Evolutionary conservation across 495 filamentous ascomycete genomes (phyloP), one percentile per base, ranked within the genome.

Genomic region (Daldinia grandis): DNA sequence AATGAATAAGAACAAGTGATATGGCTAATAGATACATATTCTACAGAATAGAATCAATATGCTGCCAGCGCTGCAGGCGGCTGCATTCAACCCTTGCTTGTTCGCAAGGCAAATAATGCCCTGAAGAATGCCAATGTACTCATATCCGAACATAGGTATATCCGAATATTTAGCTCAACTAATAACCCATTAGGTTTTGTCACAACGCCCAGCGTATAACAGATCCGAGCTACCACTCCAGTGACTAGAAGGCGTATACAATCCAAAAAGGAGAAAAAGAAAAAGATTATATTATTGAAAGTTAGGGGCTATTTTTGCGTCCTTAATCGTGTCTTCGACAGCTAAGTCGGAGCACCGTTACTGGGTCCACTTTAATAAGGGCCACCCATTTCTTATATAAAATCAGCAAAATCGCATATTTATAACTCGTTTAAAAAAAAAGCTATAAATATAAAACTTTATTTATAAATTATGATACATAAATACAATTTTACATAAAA

Each of bases 231-330:
- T 25, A 15, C 21, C 24, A 28, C 25, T 15, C n/a, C 21, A 0
- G 25, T 17, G 27, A 2, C 21, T 21, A 10, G 53, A 15, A 21
- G 53, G 53, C 30, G 21, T 8, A 9, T 31, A 8, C 28, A 19
- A 56, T n/a, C n/a, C n/a, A n/a, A n/a, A n/a, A n/a, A n/a, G n/a
- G n/a, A n/a, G n/a, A 21, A 15, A 30, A 4, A 21, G 42, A 14
- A 37, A 28, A 4, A 14, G 53, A 33, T 30, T 37, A 56, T 35
- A 17, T 35, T 37, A 19, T 33, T 37, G 53, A 56, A 30, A 31
- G 9, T 56, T n/a, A 56, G 53, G 30, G 53, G 53, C 9, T 37
- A 56, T 15, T 19, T 53, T 8, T 56, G 53, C 30, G 17, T n/a
- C 53, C 28, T 1, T 12, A 30, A 1, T 30, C 53, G 24, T 56